Evolutionary conservation across 139 green algal genomes (phyloP).

Genomic region (Coelastrella sp.): DNA sequence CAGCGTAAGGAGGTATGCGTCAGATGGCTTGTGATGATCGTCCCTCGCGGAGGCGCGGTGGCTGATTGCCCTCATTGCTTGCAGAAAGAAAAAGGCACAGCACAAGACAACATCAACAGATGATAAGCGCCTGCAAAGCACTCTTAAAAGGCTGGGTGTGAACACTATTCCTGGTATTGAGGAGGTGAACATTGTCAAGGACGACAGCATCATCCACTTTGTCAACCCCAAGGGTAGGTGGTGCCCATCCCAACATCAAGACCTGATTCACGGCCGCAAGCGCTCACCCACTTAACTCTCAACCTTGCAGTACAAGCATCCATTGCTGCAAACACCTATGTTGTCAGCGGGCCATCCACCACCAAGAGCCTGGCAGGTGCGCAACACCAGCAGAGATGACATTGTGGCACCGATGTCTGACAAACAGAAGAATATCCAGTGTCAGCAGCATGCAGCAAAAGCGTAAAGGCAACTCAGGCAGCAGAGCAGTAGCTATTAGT

Average conservation of each 20-base stretch:
- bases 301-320: slow-evolving; percentile 94
- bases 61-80: neutral
- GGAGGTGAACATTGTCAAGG: slow-evolving; percentile 99
- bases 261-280: no score
- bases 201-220: slow-evolving; percentile 94
- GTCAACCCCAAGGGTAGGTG: slow-evolving; percentile 93
- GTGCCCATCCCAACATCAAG: neutral
- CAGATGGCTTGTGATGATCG: slow-evolving; percentile 1
- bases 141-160: slow-evolving; percentile 97
- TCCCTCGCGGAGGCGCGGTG: slow-evolving; percentile 28
- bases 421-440: neutral
- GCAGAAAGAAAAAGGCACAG: slow-evolving; percentile 99
- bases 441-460: neutral
- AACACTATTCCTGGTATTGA: slow-evolving; percentile 99
- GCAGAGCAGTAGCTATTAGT: neutral
- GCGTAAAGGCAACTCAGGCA: no score
- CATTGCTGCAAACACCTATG: slow-evolving; percentile 99
- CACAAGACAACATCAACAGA: slow-evolving; percentile 97
- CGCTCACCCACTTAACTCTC: neutral
- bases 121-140: slow-evolving; percentile 98
- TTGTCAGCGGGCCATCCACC: slow-evolving; percentile 89
- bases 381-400: slow-evolving; percentile 6
- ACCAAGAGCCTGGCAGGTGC: slow-evolving; percentile 63
- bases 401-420: neutral
- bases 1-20: slow-evolving; percentile 83